A percentile compares a stretch with the other conserved stretches of the same genome.
Conservation (phyloP, 2,329 filamentous ascomycete genomes). For the Claviceps cyperi region DNA sequence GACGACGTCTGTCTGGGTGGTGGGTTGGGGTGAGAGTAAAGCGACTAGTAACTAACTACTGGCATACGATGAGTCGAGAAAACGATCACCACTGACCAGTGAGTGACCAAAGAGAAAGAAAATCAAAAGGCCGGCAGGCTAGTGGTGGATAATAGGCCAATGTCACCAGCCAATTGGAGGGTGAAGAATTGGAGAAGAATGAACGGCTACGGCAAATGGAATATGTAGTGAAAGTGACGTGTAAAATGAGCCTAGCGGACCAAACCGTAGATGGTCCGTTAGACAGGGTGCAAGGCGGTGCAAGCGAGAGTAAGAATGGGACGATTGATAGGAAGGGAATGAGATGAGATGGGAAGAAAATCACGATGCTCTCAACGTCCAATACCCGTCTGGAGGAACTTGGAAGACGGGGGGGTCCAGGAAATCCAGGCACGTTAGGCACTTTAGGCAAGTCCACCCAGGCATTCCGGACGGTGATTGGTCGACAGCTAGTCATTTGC, state of each 20-base stretch:
- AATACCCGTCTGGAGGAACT: no score
- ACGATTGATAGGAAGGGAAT: background rate
- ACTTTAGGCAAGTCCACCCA: no score
- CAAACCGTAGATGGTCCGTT: background rate
- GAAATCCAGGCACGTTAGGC: no score
- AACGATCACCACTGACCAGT: no score
- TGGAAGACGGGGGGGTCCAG: no score
- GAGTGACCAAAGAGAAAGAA: background rate
- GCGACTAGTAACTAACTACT: no score
- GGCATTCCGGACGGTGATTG: no score
- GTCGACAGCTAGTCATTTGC: no score
- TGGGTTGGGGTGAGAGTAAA: background rate
- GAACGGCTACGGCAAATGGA: background rate
- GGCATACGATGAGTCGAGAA: background rate
- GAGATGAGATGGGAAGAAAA: background rate
- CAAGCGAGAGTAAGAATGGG: background rate
- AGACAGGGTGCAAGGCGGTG: background rate
- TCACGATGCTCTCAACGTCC: background rate
- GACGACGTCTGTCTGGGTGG: background rate
- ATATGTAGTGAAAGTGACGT: background rate
- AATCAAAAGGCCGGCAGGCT: background rate
- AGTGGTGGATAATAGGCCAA: background rate
- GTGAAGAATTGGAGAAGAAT: background rate
- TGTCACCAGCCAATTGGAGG: background rate
- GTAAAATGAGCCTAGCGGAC: background rate